Evolutionary conservation across 1,139 yeast genomes (phyloP), one percentile per base, ranked within the genome.

Genomic region (Yamadazyma triangularis): DNA sequence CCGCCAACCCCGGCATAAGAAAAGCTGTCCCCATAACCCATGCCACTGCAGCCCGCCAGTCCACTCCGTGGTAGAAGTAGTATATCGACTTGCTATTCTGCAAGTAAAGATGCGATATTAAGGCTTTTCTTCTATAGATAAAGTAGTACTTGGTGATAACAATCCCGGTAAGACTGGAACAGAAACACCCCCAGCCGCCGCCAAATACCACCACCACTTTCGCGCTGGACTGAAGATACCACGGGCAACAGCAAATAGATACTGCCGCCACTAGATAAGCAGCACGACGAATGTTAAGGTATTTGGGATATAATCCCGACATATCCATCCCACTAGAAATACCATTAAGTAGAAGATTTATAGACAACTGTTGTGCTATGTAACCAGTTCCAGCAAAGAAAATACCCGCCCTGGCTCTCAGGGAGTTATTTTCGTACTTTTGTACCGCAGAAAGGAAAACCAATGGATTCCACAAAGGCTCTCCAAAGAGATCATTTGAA

Each of bases 391-490:
- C 45, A 11, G 44, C 33, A 47, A 59, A 58, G 40, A 58, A 57
- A 2, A 55, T 57, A 6, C 56, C 64, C 27, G 58, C 57, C 33
- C 65, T 50, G 10, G 53, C 44, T 22, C 44, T 45, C 15, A 56
- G 12, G 12, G 44, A 47, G 27, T 47, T 38, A 30, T 47, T 44
- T 26, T 50, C 53, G 11, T 45, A 14, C 10, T 38, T 14, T 18
- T 23, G 41, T 33, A 50, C 51, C 16, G 31, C 50, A 21, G 58
- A 51, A 33, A 45, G 53, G 44, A 48, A 53, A 30, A 51, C 56
- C 30, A 57, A 52, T 7, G 64, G 64, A 30, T 59, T 54, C 68
- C 68, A 61, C 33, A 54, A 6, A 9, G 36, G 21, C 15, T 24
- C 34, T 4, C 36, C 36, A 27, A 33, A 29, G 12, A 46, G 31